Evolutionary conservation across 768 basidiomycete genomes (phyloP).

Genomic region (Lactarius vividus): DNA sequence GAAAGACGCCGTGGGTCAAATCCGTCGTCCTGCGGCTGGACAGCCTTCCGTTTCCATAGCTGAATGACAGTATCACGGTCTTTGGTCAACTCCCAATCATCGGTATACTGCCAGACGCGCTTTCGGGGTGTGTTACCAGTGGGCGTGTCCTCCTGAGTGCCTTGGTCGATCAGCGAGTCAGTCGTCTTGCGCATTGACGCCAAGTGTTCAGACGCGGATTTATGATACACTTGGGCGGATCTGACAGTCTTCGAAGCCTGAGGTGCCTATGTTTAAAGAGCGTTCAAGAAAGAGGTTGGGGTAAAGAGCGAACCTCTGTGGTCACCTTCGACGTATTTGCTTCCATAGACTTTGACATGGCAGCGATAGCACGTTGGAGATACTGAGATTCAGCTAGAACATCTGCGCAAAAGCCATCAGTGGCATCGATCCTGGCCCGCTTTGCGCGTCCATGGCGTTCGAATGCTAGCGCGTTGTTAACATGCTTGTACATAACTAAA

Average conservation of each 20-base stretch:
- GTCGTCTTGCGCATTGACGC: constrained; percentile 49
- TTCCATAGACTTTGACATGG: constrained; percentile 49
- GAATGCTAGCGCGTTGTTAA: constrained; percentile 44
- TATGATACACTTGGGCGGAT: constrained; percentile 45
- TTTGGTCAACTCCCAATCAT: constrained; percentile 70
- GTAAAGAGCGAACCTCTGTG: constrained; percentile 48
- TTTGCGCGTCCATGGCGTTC: constrained; percentile 63
- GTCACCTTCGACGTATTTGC: constrained; percentile 41
- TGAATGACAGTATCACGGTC: constrained; percentile 58
- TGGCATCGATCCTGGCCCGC: constrained; percentile 62
- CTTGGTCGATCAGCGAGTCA: constrained; percentile 52
- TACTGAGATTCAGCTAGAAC: constrained; percentile 51
- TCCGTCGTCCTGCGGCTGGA: constrained; percentile 33
- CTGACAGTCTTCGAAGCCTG: constrained; percentile 45
- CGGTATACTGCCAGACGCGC: constrained; percentile 65
- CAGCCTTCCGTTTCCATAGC: constrained; percentile 40
- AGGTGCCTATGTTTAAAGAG: constrained; percentile 13
- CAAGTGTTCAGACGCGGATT: constrained; percentile 44
- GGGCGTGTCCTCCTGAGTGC: constrained; percentile 57
- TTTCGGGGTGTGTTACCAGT: constrained; percentile 79
- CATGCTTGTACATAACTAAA: neutral
- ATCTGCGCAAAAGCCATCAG: constrained; percentile 46
- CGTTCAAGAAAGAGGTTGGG: constrained; percentile 3
- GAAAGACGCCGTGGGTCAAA: constrained; percentile 31
- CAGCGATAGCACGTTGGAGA: constrained; percentile 49